A percentile compares a stretch with the other conserved stretches of the same genome.
These are phyloP conservation scores for Glycine latifolia DNA, from an alignment of 306 rosid species.

Conservation along the genomic window DNA sequence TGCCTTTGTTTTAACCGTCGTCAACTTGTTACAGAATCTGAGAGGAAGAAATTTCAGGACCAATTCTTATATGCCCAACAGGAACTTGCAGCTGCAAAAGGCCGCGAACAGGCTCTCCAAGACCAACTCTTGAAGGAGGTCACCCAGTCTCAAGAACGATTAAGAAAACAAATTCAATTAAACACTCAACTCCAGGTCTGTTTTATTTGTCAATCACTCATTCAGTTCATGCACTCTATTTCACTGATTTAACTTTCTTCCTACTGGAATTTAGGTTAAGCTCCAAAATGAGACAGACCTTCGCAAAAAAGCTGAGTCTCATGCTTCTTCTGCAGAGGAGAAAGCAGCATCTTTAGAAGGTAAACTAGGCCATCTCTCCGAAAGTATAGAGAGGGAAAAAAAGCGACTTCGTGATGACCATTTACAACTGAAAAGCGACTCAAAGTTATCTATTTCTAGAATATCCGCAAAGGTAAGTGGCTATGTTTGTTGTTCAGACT, in stretches of 20 bases:
- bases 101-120: conserved; percentile 79
- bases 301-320: conserved; percentile 76
- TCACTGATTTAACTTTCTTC: conserved; percentile 22
- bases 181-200: conserved; percentile 70
- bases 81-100: conserved; percentile 92
- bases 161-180: conserved; percentile 66
- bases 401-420: conserved; percentile 62
- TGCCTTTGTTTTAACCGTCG: too few species aligned
- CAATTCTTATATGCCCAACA: conserved; percentile 68
- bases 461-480: conserved; percentile 71
- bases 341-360: conserved; percentile 66
- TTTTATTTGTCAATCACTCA: neutral
- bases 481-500: conserved; percentile 28
- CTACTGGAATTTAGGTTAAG: conserved; percentile 65
- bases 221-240: neutral
- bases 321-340: conserved; percentile 71
- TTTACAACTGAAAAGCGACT: conserved; percentile 69
- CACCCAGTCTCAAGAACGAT: conserved; percentile 68
- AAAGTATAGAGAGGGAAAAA: conserved; percentile 71
- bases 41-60: conserved; percentile 76
- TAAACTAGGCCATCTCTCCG: conserved; percentile 67
- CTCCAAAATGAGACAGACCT: conserved; percentile 72
- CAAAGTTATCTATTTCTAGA: conserved; percentile 75
- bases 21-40: conserved; percentile 57
- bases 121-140: conserved; percentile 79